phyloP scores from a whole-genome alignment of 2,329 filamentous ascomycete species.

The Dactylellina haptotyla region DNA sequence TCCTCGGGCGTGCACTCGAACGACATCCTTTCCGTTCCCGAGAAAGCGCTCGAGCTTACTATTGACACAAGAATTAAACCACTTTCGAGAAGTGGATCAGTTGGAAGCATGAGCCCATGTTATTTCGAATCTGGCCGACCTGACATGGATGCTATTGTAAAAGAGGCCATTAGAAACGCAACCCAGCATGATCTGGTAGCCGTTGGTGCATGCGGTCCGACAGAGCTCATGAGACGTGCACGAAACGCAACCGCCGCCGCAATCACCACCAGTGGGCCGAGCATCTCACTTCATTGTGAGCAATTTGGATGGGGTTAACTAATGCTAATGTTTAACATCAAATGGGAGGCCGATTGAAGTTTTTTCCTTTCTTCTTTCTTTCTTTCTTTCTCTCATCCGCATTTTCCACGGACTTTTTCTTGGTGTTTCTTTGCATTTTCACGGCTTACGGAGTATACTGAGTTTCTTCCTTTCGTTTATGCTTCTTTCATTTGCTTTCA shows the following conservation, averaged over 20 bases:
- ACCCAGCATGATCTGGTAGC: constrained; percentile 55
- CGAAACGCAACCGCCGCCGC: constrained; percentile 64
- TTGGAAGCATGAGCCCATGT: constrained; percentile 28
- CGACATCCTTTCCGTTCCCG: constrained; percentile 26
- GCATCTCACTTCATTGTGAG: constrained; percentile 67
- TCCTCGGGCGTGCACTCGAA: constrained; percentile 10
- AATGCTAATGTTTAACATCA: background rate
- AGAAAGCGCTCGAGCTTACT: constrained; percentile 36
- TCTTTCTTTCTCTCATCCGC: background rate
- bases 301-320: constrained; percentile 64
- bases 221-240: constrained; percentile 63
- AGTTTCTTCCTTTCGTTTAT: background rate
- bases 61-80: constrained; percentile 55
- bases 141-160: constrained; percentile 54
- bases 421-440: constrained; percentile 14
- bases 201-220: constrained; percentile 66
- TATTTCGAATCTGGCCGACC: constrained; percentile 54
- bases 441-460: constrained; percentile 16
- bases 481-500: too few relatives aligned
- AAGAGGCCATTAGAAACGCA: constrained; percentile 47
- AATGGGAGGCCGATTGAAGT: background rate
- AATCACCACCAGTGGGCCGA: constrained; percentile 64
- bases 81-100: constrained; percentile 27
- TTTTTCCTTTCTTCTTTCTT: background rate
- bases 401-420: background rate